Evolutionary conservation across 768 basidiomycete species (phyloP), one percentile per base, ranked within the genome.

Genomic region (Lentinula raphanica): DNA sequence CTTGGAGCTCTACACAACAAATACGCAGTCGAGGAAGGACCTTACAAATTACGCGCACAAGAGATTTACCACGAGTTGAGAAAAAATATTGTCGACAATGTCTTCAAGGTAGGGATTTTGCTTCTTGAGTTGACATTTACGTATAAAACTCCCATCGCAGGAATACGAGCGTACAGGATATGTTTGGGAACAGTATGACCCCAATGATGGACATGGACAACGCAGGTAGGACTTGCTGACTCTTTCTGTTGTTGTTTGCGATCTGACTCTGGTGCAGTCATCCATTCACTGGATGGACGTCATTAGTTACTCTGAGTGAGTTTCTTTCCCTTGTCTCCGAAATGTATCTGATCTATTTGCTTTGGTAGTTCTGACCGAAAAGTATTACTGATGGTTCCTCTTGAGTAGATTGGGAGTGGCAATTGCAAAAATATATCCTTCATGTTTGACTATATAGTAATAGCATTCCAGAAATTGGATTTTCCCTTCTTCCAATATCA

Each of bases 231-330:
- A 19, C 38, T 56, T 40, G 17, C n/a, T 36, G 58, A 27, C n/a
- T 60, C 58, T 38, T 35, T 42, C 46, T 53, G n/a, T 38, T 19
- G 5, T 49, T 51, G 23, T 62, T 13, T n/a, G 36, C 50, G 54
- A 49, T 38, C 28, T 66, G 35, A 61, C 54, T 46, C 17, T 40
- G 27, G 58, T 54, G 48, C 65, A 94, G 94, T 65, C 93, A 96
- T 71, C 94, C 95, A 0, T 98, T 98, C 75, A 97, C 95, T 11
- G 95, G 95, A 9, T 97, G 94, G 95, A 95, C 94, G 27, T 93
- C 94, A 45, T 76, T 96, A 44, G 82, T 92, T 23, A 85, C 92
- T 29, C 73, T 96, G 64, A 94, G 94, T 96, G 71, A 78, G 92
- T 49, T 9, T 80, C 15, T 21, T 31, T 46, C 58, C 31, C 5